These are phyloP conservation scores for Metschnikowia aberdeeniae DNA, from an alignment of 805 yeast genomes.

Conservation along the genomic window DNA sequence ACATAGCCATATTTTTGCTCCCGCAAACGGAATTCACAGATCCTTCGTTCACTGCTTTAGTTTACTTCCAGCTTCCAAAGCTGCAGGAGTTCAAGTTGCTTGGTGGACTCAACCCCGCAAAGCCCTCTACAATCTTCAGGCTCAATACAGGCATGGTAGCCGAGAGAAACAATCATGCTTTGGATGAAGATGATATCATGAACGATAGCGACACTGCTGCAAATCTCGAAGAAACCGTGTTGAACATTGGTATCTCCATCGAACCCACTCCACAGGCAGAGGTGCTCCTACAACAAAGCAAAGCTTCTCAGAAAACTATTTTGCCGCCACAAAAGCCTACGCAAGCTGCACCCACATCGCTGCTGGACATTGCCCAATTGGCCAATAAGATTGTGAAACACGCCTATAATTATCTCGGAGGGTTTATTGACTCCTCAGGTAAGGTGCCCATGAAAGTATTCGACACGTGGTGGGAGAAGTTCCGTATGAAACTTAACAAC, in stretches of 20 bases:
- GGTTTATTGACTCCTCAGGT: slow-evolving; percentile 78
- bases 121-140: slow-evolving; percentile 90
- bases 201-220: slow-evolving; percentile 25
- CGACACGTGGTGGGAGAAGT: slow-evolving; percentile 95
- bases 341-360: slow-evolving; percentile 19
- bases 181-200: slow-evolving; percentile 31
- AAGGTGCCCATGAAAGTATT: slow-evolving; percentile 84
- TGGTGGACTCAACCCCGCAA: slow-evolving; percentile 57
- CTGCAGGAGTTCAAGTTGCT: slow-evolving; percentile 58
- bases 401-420: slow-evolving; percentile 85
- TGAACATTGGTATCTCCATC: slow-evolving; percentile 79
- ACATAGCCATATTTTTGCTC: slow-evolving; percentile 76
- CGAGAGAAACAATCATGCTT: slow-evolving; percentile 8
- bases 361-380: slow-evolving; percentile 44
- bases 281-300: slow-evolving; percentile 46
- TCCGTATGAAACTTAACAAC: slow-evolving; percentile 65
- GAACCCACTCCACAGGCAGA: slow-evolving; percentile 73
- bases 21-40: slow-evolving; percentile 73
- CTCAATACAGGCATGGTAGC: slow-evolving; percentile 45
- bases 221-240: slow-evolving; percentile 7
- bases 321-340: slow-evolving; percentile 22
- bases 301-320: slow-evolving; percentile 20
- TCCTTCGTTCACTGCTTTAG: slow-evolving; percentile 70
- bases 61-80: slow-evolving; percentile 79
- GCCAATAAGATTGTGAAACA: slow-evolving; percentile 88